A percentile compares a stretch with the other conserved stretches of the same genome.
These are phyloP conservation scores for Aspergillus nomiae DNA, from an alignment of 2,329 filamentous ascomycete genomes.

Conservation along the genomic window DNA sequence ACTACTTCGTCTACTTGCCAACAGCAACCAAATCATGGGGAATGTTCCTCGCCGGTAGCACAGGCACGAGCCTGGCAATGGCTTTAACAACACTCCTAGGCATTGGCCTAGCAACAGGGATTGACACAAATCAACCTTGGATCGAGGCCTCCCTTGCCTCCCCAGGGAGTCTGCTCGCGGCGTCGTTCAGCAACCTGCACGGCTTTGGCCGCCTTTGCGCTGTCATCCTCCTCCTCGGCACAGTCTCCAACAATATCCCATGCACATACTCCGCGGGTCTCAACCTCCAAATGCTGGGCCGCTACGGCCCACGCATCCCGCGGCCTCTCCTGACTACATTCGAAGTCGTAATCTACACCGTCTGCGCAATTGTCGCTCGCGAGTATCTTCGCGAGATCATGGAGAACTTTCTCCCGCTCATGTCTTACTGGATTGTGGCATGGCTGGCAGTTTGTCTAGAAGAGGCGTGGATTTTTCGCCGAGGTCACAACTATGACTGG, in stretches of 20 bases:
- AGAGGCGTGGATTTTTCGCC: conserved; percentile 45
- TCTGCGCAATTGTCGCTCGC: conserved; percentile 44
- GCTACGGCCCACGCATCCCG: conserved; percentile 38
- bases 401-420: conserved; percentile 46
- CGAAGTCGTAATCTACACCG: conserved; percentile 42
- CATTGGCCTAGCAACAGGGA: conserved; percentile 42
- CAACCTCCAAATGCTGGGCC: conserved; percentile 44
- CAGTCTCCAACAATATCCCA: conserved; percentile 46
- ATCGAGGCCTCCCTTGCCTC: conserved; percentile 31
- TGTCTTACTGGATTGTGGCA: conserved; percentile 48
- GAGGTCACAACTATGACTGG: conserved; percentile 40
- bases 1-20: conserved; percentile 47
- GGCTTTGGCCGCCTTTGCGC: conserved; percentile 45
- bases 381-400: conserved; percentile 46
- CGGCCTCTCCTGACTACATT: conserved; percentile 46
- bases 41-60: conserved; percentile 39
- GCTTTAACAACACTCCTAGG: conserved; percentile 39
- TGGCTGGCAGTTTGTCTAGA: conserved; percentile 44
- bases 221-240: conserved; percentile 42
- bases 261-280: conserved; percentile 46
- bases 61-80: conserved; percentile 35
- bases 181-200: conserved; percentile 38
- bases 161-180: conserved; percentile 39
- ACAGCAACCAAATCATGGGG: conserved; percentile 33
- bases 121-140: conserved; percentile 28